Percentiles rank a stretch among this genome's conserved stretches.
phyloP scores from a whole-genome alignment of 2,329 filamentous ascomycete species.

The Apiospora aurea region DNA sequence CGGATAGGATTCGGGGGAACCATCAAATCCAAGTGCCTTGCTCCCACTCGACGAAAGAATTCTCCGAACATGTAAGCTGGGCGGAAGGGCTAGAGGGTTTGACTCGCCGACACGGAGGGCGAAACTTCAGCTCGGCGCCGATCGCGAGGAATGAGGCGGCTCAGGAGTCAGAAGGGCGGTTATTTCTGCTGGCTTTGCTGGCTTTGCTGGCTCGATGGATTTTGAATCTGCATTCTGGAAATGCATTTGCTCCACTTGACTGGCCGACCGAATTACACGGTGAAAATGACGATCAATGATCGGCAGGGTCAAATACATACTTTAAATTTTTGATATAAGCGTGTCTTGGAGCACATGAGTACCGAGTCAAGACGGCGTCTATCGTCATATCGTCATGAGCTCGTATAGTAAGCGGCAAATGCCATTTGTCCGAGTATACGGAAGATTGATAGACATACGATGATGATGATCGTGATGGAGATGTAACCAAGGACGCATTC shows the following conservation, averaged over 20 bases:
- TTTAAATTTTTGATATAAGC: not conserved
- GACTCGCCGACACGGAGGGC: not conserved
- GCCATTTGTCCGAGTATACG: not conserved
- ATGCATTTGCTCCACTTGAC: not conserved
- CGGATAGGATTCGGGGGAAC: not conserved
- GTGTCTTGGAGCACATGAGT: not conserved
- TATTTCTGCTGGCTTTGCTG: not conserved
- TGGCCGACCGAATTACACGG: not conserved
- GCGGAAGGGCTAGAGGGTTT: not conserved
- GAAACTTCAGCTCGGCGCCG: constrained; percentile 10
- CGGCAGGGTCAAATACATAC: not conserved
- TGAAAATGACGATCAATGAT: not conserved
- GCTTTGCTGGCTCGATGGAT: not conserved
- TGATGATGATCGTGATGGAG: not conserved
- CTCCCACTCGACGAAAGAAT: not conserved
- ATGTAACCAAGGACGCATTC: not conserved
- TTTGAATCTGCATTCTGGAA: not conserved
- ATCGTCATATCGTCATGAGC: not conserved
- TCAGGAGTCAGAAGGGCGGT: not conserved
- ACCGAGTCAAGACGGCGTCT: not conserved
- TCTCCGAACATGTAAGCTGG: not conserved
- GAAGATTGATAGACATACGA: not conserved
- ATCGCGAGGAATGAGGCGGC: not conserved
- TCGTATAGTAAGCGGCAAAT: constrained; percentile 3
- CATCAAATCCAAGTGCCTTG: too few relatives aligned